phyloP scores from a whole-genome alignment of 257 asterid genomes.

The Fraxinus anomala region DNA sequence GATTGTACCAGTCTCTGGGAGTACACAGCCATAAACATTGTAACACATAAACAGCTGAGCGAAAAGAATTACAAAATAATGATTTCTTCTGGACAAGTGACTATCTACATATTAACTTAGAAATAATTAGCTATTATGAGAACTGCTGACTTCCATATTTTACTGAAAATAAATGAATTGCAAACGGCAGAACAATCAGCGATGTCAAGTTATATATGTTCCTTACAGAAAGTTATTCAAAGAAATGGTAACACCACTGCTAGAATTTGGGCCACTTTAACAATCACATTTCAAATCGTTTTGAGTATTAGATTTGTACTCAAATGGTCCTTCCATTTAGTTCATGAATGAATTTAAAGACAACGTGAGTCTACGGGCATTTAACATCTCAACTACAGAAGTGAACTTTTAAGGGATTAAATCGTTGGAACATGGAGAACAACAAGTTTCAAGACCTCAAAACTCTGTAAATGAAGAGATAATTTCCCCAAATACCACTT shows the following conservation, averaged over 20 bases:
- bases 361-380: not conserved
- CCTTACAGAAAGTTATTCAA: slow-evolving; percentile 17
- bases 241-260: slow-evolving; percentile 3
- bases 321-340: not conserved
- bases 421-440: not conserved
- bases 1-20: slow-evolving; percentile 95
- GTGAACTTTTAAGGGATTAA: not conserved
- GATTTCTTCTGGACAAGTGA: not conserved
- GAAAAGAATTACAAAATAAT: slow-evolving; percentile 7
- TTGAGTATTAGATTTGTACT: not conserved
- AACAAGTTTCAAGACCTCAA: not conserved
- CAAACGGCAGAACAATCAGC: not conserved
- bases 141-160: slow-evolving; percentile 13
- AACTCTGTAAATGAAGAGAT: not conserved
- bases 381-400: not conserved
- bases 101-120: slow-evolving; percentile 13
- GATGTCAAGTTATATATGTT: slow-evolving; percentile 10
- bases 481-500: not conserved
- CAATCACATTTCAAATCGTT: not conserved
- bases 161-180: not conserved
- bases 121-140: not conserved
- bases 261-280: slow-evolving; percentile 6
- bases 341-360: slow-evolving; percentile 4
- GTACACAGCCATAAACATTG: slow-evolving; percentile 28
- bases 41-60: slow-evolving; percentile 11